Percentiles rank a stretch among this genome's conserved stretches.
Evolutionary conservation across 352 stramenopile genomes (phyloP).

Genomic region (Globisporangium carolinianum): DNA sequence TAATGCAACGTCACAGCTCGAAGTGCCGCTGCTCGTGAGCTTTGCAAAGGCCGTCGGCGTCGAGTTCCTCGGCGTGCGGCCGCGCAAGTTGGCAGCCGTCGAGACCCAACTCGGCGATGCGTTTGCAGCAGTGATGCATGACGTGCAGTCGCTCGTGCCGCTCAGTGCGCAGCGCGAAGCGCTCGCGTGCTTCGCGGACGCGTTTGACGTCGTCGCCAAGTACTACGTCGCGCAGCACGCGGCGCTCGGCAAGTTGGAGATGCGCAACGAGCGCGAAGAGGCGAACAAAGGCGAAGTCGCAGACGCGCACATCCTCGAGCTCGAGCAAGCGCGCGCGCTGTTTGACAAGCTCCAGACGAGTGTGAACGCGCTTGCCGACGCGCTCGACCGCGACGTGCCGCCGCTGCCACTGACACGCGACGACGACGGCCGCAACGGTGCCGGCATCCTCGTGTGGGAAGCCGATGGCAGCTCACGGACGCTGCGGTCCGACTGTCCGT

Average conservation of each 20-base stretch:
- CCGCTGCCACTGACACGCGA: conserved; percentile 52
- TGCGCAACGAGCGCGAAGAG: conserved; percentile 90
- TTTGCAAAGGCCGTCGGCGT: conserved; percentile 91
- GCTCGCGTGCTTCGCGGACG: conserved; percentile 77
- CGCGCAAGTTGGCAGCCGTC: conserved; percentile 62
- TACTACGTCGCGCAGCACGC: conserved; percentile 89
- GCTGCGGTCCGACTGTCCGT: conserved; percentile 83
- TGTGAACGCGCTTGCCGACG: conserved; percentile 73
- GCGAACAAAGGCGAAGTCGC: conserved; percentile 72
- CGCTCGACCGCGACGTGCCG: conserved; percentile 71
- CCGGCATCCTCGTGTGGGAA: conserved; percentile 63
- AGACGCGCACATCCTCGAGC: conserved; percentile 67
- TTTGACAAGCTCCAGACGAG: conserved; percentile 85
- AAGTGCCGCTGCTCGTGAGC: conserved; percentile 91
- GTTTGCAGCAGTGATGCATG: conserved; percentile 32
- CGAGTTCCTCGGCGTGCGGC: conserved; percentile 78
- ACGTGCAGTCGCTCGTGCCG: conserved; percentile 49
- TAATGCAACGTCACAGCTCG: conserved; percentile 42
- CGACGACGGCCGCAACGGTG: conserved; percentile 39
- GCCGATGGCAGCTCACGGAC: conserved; percentile 52
- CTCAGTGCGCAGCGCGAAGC: conserved; percentile 57
- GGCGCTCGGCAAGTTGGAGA: conserved; percentile 88
- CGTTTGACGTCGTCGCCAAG: conserved; percentile 84
- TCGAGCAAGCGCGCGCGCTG: conserved; percentile 63
- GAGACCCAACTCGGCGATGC: conserved; percentile 23